Base-by-base conservation (phyloP, 1,284 basidiomycete genomes). In the Xanthoconium separans region DNA sequence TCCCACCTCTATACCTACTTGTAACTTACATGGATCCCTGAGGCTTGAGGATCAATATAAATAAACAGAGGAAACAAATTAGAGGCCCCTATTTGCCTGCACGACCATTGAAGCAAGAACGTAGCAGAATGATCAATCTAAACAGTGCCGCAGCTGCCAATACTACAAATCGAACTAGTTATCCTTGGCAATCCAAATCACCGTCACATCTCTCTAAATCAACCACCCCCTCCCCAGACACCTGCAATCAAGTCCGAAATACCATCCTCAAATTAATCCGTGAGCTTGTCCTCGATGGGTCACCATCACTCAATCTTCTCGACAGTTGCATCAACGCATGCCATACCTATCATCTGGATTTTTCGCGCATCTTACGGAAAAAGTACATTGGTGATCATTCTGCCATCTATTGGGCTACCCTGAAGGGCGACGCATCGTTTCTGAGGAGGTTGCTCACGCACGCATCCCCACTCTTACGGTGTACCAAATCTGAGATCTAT, bases 341-440 rank as follows among this genome's bases (percentile, higher is more conserved):
- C 57, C 60, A 58, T 15, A 59, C 69, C 0, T 73, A 75, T 29
- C 62, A 61, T 27, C 54, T 82, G 16, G 69, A 75, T 15, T 66
- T 82, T 30, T 68, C 80, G 0, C 57, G 70, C 0, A 65, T 88
- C 34, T 66, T 88, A 9, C 85, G 87, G 60, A 81, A 86, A 40
- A 75, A 70, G 40, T 81, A 70, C n/a, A 81, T 88, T 46, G 86
- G 87, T 63, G 75, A 73, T 1, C 83, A 83, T 58, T 81, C 81
- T 0, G 81, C 85, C 0, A 62, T 89, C 2, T 88, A 88, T 58
- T 89, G 87, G 87, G 82, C 81, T 0, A 82, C 89, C 57, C 68
- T 89, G 29, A 87, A 83, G 53, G 72, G 70, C 0, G 57, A 65
- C 0, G 57, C 70, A 4, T 66, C 70, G 13, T 61, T 74, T 6